A percentile compares a stretch with the other conserved stretches of the same genome.
These are phyloP conservation scores for Artomyces pyxidatus DNA, from an alignment of 768 basidiomycete species.

Conservation along the genomic window DNA sequence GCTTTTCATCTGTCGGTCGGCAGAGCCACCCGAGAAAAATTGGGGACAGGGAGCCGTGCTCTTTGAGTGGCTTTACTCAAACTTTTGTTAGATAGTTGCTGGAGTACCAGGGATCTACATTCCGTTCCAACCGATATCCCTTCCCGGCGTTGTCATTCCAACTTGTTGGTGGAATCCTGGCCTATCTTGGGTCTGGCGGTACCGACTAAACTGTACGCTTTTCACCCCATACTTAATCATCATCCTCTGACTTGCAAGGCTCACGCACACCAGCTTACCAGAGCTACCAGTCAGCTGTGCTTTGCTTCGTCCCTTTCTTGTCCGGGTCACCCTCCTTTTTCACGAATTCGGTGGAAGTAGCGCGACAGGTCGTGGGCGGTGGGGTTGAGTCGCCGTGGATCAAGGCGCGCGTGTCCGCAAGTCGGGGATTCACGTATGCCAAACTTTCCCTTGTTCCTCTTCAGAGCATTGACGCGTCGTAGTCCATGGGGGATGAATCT, in stretches of 20 bases:
- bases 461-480: not conserved
- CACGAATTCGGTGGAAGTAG: constrained; percentile 8
- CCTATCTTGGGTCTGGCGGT: constrained; percentile 27
- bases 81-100: constrained; percentile 24
- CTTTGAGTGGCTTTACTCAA: not conserved
- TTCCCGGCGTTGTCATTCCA: constrained; percentile 25
- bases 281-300: constrained; percentile 2
- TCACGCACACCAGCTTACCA: constrained; percentile 6
- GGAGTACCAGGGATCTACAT: constrained; percentile 32
- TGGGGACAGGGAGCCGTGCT: no score
- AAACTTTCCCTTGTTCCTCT: not conserved
- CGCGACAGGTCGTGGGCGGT: constrained; percentile 12
- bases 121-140: constrained; percentile 31
- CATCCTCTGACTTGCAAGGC: not conserved
- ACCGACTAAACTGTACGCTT: constrained; percentile 25
- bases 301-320: constrained; percentile 11
- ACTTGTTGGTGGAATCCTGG: constrained; percentile 38
- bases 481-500: constrained; percentile 15
- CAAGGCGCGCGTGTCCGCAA: constrained; percentile 10
- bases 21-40: no score
- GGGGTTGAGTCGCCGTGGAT: constrained; percentile 10
- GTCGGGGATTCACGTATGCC: not conserved
- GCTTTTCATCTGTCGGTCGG: no score
- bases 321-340: constrained; percentile 4
- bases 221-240: not conserved